Base-by-base conservation (phyloP, 2,329 filamentous ascomycete genomes). In the Colletotrichum spaethianum region DNA sequence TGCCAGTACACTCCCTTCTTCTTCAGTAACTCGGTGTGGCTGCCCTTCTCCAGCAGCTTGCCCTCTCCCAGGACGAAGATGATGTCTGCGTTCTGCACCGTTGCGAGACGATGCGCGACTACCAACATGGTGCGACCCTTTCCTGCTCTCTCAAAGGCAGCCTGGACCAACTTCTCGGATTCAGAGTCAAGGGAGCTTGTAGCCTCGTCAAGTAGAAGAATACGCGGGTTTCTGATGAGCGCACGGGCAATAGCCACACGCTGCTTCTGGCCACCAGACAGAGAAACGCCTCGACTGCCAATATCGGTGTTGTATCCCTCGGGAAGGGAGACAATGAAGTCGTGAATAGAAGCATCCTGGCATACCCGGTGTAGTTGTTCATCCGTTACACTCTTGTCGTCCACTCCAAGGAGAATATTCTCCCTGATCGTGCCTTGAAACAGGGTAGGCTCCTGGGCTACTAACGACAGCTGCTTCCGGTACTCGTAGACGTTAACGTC, bases 1-100 rank as follows among this genome's bases (percentile, higher is more conserved):
- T 87, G 83, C 85, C 86, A 90, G 73, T 90, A 90, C 7, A 88
- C 83, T 1, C 88, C 88, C 76, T 79, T 85, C 80, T 83, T 83
- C 78, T 80, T 84, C 72, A 90, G 73, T 70, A 90, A 75, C 76
- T 90, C 88, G 1, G 70, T 70, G 72, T 90, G 88, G 23, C 77
- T 89, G 14, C 88, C 88, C 77, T 86, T 82, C 78, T 90, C 88
- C 14, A 90, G 77, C 53, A 90, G 82, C 75, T 84, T 87, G 31
- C 92, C 90, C 72, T 91, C 87, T 14, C 93, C 92, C 59, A 96
- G 89, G 0, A 96, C 93, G 76, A 93, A 94, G 52, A 95, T 95
- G n/a, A 91, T 84, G 79, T 96, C 91, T 1, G 93, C 93, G 75
- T 95, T 92, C 80, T 93, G 93, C 26, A 95, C 91, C 16, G 93